Evolutionary conservation across 78 protist genomes (phyloP), one percentile per base, ranked within the genome.

Genomic region (Dictyostelium purpureum): DNA sequence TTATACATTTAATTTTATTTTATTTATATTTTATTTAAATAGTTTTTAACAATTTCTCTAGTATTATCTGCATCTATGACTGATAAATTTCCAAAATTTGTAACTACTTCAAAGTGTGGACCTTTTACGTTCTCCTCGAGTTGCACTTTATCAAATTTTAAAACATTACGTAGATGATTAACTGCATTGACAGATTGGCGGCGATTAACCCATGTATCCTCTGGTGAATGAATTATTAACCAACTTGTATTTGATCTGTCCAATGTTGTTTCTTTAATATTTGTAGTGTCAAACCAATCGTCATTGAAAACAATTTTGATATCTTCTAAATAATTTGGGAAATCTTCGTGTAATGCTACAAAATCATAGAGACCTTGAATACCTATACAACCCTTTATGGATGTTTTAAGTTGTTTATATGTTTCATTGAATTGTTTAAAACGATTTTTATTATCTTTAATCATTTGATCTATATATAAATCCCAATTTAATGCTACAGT

Each of bases 181-280:
- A 19, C 51, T 33, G 61, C 59, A 24, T 85, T 65, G 4, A 4
- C 21, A 2, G 77, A 1, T 85, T 85, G 92, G 21, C n/a, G 40
- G 3, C 21, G 10, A 42, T 85, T 85, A 0, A 85, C 82, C 82
- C 66, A 73, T 37, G 47, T 12, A 43, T 85, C 92, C 7, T 63
- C 28, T 42, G 92, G 92, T 31, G 92, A 43, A 38, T 85, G 92
- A 19, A 85, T 56, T 1, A 85, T 11, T 31, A 85, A n/a, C 82
- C 80, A 70, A 10, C 33, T 35, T n/a, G 42, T 42, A 11, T 11
- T 31, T n/a, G n/a, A n/a, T n/a, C n/a, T n/a, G n/a, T n/a, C n/a
- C n/a, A n/a, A n/a, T 2, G 61, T n/a, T 24, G 33, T 33, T n/a
- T 57, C 66, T 21, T 57, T 57, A 33, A 63, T 37, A 33, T 1